Base-by-base conservation (phyloP, 805 yeast genomes). In the Kuraishia hungarica region DNA sequence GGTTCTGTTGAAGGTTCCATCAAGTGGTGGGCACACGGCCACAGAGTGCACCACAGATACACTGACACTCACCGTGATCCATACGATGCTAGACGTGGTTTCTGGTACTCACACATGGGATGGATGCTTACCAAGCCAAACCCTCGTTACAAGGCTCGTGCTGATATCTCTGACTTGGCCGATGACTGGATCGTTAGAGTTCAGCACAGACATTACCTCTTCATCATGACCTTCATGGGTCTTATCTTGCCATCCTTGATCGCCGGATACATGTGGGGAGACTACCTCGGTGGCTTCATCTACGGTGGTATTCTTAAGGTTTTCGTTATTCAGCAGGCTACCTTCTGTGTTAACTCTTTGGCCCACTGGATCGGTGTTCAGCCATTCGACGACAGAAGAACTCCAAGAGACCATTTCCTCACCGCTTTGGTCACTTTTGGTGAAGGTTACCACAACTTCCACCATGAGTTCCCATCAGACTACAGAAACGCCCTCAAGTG, bases 381-480 rank as follows among this genome's bases (percentile, higher is more conserved):
- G 60, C 87, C 96, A 0, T 86, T 80, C 67, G 88, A 84, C 62
- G 88, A 83, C 67, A 80, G 82, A 51, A 86, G 87, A 62, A 81
- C 96, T 56, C 93, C 83, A 62, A 78, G 80, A 65, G 88, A 82
- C 75, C 90, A 77, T 65, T 82, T 84, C 19, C 67, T 81, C 51
- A 78, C 84, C 24, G 83, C 84, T 22, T 65, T 82, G 17, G 74
- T 89, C 17, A 86, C 97, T 0, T 83, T 87, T 65, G 98, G 98
- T 13, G 97, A 92, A 71, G 93, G 96, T 4, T 83, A 83, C 70
- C 96, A 90, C 69, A 92, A 91, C 72, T 93, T 87, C 73, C 98
- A 92, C 72, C 97, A 93, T 72, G 97, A 90, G 72, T 92, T 92
- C 70, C 96, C 97, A 5, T 84, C 87, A 59, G 97, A 92, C 70